These are phyloP conservation scores for Berberis vulgaris DNA, from an alignment of 164 flowering plant species.

Conservation along the genomic window DNA sequence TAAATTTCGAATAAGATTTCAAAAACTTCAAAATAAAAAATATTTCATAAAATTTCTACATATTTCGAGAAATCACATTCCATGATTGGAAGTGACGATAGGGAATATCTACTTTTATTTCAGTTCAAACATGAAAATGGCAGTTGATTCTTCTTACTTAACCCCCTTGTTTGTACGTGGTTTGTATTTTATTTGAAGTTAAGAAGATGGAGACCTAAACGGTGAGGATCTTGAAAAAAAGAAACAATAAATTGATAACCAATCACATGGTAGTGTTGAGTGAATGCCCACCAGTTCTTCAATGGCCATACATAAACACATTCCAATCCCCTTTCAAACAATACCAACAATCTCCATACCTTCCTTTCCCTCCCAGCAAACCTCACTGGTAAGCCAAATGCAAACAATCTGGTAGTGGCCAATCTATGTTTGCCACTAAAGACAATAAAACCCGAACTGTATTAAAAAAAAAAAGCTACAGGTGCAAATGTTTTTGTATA, in stretches of 20 bases:
- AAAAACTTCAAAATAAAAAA: too few species aligned
- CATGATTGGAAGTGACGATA: too few species aligned
- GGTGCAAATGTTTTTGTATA: too few species aligned
- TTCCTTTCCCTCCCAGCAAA: constrained; percentile 10
- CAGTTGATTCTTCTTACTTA: too few species aligned
- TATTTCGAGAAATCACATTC: too few species aligned
- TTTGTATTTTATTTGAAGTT: neutral
- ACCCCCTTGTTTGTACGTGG: neutral
- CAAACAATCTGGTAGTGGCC: neutral
- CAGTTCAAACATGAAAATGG: too few species aligned
- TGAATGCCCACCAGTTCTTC: constrained; percentile 16
- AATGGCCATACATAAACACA: constrained; percentile 20
- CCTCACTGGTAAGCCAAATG: constrained; percentile 11
- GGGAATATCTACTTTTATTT: too few species aligned
- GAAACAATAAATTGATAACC: constrained; percentile 14
- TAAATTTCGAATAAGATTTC: too few species aligned
- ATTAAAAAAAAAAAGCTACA: too few species aligned
- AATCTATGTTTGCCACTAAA: too few species aligned
- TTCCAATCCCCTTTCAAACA: constrained; percentile 16
- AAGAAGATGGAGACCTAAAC: constrained; percentile 9
- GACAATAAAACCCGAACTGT: too few species aligned
- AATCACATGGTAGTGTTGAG: constrained; percentile 15
- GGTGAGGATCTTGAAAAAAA: constrained; percentile 5
- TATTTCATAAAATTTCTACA: too few species aligned
- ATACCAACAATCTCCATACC: constrained; percentile 9